A percentile compares a stretch with the other conserved stretches of the same genome.
These are phyloP conservation scores for Chenopodium formosanum DNA, from an alignment of 148 eudicot species.

Conservation along the genomic window DNA sequence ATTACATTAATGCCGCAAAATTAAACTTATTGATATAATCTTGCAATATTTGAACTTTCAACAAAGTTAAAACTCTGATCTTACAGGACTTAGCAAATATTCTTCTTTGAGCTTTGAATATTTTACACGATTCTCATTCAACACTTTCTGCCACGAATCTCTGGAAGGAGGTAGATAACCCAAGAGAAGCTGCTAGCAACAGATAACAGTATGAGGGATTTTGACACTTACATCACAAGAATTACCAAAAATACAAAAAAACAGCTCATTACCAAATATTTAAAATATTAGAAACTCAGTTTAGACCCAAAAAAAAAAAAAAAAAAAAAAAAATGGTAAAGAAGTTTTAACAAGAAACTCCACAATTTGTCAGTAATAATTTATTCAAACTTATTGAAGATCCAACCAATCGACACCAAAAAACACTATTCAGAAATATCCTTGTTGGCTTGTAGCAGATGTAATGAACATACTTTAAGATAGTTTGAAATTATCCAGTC, in stretches of 20 bases:
- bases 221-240: neutral
- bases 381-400: neutral
- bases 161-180: conserved; percentile 60
- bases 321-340: neutral
- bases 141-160: conserved; percentile 49
- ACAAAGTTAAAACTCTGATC: neutral
- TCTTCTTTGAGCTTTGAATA: conserved; percentile 60
- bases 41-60: neutral
- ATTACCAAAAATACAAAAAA: neutral
- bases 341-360: neutral
- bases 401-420: neutral
- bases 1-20: neutral
- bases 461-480: neutral
- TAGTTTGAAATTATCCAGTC: too few relatives aligned
- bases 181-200: conserved; percentile 54
- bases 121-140: conserved; percentile 43
- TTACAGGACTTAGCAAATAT: conserved; percentile 57
- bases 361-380: neutral
- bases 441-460: neutral
- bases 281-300: neutral
- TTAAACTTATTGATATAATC: neutral
- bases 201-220: conserved; percentile 1
- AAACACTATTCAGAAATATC: neutral
- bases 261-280: neutral
- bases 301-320: neutral